Evolutionary conservation across 257 asterid genomes (phyloP).

Genomic region (Solanum arcanum): DNA sequence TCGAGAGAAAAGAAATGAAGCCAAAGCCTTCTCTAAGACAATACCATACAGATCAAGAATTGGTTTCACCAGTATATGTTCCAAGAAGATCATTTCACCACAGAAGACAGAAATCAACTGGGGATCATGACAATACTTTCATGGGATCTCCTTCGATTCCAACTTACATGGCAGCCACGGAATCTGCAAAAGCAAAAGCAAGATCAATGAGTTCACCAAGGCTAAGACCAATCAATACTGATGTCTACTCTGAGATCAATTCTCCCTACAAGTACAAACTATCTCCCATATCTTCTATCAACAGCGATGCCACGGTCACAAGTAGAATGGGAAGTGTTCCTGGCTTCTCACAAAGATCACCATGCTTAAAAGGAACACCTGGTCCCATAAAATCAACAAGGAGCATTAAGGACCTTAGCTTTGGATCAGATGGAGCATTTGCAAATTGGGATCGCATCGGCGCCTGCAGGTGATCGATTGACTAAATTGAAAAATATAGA

Average conservation of each 20-base stretch:
- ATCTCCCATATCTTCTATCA: constrained; percentile 81
- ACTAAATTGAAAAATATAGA: not conserved
- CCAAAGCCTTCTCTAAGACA: constrained; percentile 26
- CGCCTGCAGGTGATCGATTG: not conserved
- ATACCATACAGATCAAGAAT: constrained; percentile 22
- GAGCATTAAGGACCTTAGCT: constrained; percentile 26
- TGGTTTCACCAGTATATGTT: constrained; percentile 26
- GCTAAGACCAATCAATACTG: constrained; percentile 54
- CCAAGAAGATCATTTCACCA: constrained; percentile 54
- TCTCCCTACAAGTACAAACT: constrained; percentile 79
- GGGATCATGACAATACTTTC: constrained; percentile 35
- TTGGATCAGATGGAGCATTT: constrained; percentile 12
- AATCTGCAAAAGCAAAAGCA: constrained; percentile 75
- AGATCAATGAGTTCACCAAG: constrained; percentile 88
- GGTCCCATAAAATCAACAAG: constrained; percentile 51
- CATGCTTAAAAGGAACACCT: constrained; percentile 41
- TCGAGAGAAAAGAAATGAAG: constrained; percentile 15
- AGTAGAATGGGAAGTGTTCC: constrained; percentile 41
- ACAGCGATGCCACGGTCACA: constrained; percentile 59
- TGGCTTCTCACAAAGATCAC: constrained; percentile 48
- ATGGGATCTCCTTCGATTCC: constrained; percentile 51
- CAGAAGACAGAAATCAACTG: constrained; percentile 58
- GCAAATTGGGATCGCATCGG: not conserved
- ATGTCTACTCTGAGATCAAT: constrained; percentile 57
- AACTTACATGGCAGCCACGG: constrained; percentile 91